phyloP scores from a whole-genome alignment of 1,284 basidiomycete species.

The Neolentinus lepideus region DNA sequence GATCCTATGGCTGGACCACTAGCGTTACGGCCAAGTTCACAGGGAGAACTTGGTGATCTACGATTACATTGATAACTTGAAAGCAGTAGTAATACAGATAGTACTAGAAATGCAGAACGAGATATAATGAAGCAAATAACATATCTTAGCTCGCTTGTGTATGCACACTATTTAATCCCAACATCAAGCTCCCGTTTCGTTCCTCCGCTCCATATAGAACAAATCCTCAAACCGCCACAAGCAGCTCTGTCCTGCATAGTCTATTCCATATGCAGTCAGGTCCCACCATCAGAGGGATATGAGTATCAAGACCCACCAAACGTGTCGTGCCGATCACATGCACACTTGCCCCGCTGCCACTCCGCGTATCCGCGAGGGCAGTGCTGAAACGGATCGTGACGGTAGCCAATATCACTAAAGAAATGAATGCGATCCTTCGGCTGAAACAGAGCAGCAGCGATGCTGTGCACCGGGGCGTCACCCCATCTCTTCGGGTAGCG shows the following conservation, averaged over 20 bases:
- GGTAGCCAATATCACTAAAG: constrained; percentile 61
- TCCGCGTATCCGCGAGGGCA: background rate
- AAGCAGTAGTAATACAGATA: no score
- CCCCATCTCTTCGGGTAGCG: constrained; percentile 60
- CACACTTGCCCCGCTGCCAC: background rate
- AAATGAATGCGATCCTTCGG: constrained; percentile 79
- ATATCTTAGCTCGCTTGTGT: no score
- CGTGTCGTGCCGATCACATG: constrained; percentile 1
- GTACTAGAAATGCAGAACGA: no score
- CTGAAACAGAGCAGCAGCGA: constrained; percentile 79
- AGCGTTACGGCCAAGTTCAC: no score
- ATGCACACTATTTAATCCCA: no score
- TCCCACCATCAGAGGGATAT: background rate
- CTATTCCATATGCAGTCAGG: background rate
- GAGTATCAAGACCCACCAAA: background rate
- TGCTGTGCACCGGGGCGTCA: constrained; percentile 83
- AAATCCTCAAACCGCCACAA: background rate
- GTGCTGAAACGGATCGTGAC: constrained; percentile 60
- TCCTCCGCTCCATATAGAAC: background rate
- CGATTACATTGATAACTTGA: no score
- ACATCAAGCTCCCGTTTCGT: no score
- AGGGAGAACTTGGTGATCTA: no score
- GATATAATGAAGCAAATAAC: no score
- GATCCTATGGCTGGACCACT: no score
- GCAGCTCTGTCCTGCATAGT: background rate